Conservation (phyloP, 192 early-diverging fungal species). For the Mortierella alpina region DNA sequence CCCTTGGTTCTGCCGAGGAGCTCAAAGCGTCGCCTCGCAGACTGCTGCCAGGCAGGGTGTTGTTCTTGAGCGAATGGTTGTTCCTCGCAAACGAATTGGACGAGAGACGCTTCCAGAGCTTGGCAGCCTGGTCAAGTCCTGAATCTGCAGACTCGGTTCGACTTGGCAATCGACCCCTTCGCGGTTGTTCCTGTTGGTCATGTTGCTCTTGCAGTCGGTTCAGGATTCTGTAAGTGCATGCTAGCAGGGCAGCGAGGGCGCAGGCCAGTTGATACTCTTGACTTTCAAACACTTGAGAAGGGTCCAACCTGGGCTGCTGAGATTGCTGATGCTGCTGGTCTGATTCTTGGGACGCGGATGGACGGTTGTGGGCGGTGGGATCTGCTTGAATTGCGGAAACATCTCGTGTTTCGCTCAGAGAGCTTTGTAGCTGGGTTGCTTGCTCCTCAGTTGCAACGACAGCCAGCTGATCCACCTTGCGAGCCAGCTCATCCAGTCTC, state of each 20-base stretch:
- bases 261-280: slow-evolving; percentile 68
- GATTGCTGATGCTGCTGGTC: neutral
- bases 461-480: slow-evolving; percentile 44
- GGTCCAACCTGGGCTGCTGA: slow-evolving; percentile 7
- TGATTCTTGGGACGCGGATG: neutral
- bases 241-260: slow-evolving; percentile 64
- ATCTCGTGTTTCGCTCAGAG: slow-evolving; percentile 12
- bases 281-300: slow-evolving; percentile 41
- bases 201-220: slow-evolving; percentile 44
- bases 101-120: slow-evolving; percentile 41
- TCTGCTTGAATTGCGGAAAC: neutral
- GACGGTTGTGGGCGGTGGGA: no score
- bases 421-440: neutral
- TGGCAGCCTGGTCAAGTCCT: slow-evolving; percentile 40
- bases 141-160: slow-evolving; percentile 47
- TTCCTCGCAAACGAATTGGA: slow-evolving; percentile 30
- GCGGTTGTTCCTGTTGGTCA: no score
- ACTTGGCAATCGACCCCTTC: slow-evolving; percentile 10
- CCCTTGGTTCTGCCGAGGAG: slow-evolving; percentile 13
- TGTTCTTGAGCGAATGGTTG: neutral
- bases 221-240: slow-evolving; percentile 60
- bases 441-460: slow-evolving; percentile 5
- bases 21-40: no score
- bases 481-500: slow-evolving; percentile 33
- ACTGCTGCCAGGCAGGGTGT: no score